Evolutionary conservation across 2,329 filamentous ascomycete genomes (phyloP).

Genomic region (Microthyrium microscopicum): DNA sequence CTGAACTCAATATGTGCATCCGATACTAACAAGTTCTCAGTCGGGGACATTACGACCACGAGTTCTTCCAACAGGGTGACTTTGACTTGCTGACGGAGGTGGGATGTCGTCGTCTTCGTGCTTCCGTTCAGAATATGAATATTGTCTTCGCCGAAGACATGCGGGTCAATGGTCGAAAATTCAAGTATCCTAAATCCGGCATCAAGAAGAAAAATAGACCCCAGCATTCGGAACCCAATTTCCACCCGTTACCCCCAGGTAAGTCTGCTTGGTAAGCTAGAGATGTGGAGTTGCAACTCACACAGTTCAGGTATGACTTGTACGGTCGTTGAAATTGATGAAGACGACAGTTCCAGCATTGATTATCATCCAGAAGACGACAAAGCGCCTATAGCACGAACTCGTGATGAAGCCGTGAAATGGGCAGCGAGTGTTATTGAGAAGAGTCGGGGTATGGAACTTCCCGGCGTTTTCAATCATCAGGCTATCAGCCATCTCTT

Average conservation of each 20-base stretch:
- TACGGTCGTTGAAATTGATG: not conserved
- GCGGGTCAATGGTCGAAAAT: slow-evolving; percentile 24
- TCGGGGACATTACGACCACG: slow-evolving; percentile 19
- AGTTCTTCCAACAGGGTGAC: slow-evolving; percentile 16
- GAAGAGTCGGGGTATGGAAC: slow-evolving; percentile 34
- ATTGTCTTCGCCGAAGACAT: slow-evolving; percentile 31
- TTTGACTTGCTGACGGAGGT: slow-evolving; percentile 10
- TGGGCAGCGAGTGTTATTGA: slow-evolving; percentile 25
- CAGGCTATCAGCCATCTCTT: slow-evolving; percentile 44
- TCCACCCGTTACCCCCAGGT: no score
- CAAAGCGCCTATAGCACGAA: slow-evolving; percentile 9
- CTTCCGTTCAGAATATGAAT: slow-evolving; percentile 35
- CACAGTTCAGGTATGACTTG: slow-evolving; percentile 2
- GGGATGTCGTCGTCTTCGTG: slow-evolving; percentile 33
- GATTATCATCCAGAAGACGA: no score
- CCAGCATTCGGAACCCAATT: no score
- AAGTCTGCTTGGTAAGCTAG: no score
- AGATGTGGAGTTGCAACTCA: no score
- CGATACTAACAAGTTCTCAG: no score
- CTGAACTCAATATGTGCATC: no score
- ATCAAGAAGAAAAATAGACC: no score
- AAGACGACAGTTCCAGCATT: no score
- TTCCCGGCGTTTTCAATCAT: slow-evolving; percentile 45
- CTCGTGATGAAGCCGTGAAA: slow-evolving; percentile 22
- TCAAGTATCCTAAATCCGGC: slow-evolving; percentile 15